These are phyloP conservation scores for Rubia peregrina DNA, from an alignment of 305 asterid genomes.

Conservation along the genomic window DNA sequence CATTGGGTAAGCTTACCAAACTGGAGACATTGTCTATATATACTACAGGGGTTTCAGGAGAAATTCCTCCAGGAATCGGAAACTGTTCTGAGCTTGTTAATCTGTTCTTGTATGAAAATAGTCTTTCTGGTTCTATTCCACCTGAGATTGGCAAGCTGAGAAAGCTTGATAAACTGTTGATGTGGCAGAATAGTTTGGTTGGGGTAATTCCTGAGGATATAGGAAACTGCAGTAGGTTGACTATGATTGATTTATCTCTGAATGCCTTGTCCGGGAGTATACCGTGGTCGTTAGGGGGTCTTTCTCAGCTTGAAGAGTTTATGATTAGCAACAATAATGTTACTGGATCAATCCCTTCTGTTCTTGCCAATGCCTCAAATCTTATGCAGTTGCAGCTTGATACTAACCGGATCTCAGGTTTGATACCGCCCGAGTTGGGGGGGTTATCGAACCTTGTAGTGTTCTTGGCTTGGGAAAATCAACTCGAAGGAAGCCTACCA, in stretches of 20 bases:
- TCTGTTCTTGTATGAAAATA: conserved; percentile 38
- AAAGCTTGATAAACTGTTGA: conserved; percentile 30
- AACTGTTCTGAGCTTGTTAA: conserved; percentile 41
- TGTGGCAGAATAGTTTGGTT: conserved; percentile 38
- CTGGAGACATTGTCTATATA: conserved; percentile 38
- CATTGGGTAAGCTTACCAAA: conserved; percentile 35
- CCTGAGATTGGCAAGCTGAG: conserved; percentile 30
- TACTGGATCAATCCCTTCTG: conserved; percentile 40
- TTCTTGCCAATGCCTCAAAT: conserved; percentile 28
- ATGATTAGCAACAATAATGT: conserved; percentile 41
- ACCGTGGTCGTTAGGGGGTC: conserved; percentile 36
- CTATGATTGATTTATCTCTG: conserved; percentile 33
- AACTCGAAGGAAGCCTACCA: conserved; percentile 41
- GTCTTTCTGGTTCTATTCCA: conserved; percentile 40
- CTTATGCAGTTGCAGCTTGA: conserved; percentile 36
- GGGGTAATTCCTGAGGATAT: conserved; percentile 38
- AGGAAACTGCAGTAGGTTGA: conserved; percentile 34
- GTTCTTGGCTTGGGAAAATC: conserved; percentile 41
- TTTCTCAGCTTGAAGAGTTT: conserved; percentile 34
- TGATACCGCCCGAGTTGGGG: conserved; percentile 41
- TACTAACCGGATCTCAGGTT: conserved; percentile 38
- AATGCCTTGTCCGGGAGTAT: conserved; percentile 38
- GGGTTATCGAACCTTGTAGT: conserved; percentile 29
- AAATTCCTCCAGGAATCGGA: conserved; percentile 35
- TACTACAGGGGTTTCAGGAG: conserved; percentile 41